These are phyloP conservation scores for Mytilinidion resinicola DNA, from an alignment of 495 filamentous ascomycete genomes.

Conservation along the genomic window DNA sequence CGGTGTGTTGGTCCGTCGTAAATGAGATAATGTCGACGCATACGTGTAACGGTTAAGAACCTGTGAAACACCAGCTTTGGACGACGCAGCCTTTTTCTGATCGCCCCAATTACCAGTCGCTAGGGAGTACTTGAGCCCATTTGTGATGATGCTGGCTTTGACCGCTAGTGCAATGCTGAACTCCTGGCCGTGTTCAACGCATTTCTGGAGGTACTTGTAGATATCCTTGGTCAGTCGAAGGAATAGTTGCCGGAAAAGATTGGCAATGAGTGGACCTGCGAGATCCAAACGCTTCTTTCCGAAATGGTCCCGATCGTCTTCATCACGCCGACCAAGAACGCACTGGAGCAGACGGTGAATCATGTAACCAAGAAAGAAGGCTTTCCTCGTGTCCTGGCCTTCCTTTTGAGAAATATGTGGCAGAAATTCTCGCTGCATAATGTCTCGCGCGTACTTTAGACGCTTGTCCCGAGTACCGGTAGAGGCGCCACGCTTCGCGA, in stretches of 20 bases:
- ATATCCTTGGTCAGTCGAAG: slow-evolving; percentile 83
- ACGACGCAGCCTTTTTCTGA: slow-evolving; percentile 91
- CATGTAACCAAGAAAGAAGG: slow-evolving; percentile 99
- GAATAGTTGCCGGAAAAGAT: slow-evolving; percentile 83
- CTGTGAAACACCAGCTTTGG: slow-evolving; percentile 95
- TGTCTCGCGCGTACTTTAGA: slow-evolving; percentile 82
- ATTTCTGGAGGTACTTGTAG: slow-evolving; percentile 79
- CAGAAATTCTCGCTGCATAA: slow-evolving; percentile 93
- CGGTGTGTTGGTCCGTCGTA: slow-evolving; percentile 93
- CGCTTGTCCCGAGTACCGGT: slow-evolving; percentile 76
- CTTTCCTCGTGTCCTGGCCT: slow-evolving; percentile 94
- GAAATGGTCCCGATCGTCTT: slow-evolving; percentile 97
- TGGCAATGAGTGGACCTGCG: slow-evolving; percentile 87
- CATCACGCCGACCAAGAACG: slow-evolving; percentile 80
- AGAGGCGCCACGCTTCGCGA: slow-evolving; percentile 81
- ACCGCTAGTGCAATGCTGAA: slow-evolving; percentile 86
- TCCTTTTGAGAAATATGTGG: slow-evolving; percentile 94
- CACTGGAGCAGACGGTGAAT: slow-evolving; percentile 89
- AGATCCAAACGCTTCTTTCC: slow-evolving; percentile 97
- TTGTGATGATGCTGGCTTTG: slow-evolving; percentile 84
- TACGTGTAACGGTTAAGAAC: slow-evolving; percentile 98
- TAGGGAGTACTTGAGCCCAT: slow-evolving; percentile 90
- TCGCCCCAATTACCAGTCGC: slow-evolving; percentile 99
- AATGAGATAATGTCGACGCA: slow-evolving; percentile 90
- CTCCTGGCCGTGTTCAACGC: slow-evolving; percentile 78